Percentiles rank a stretch among this genome's conserved stretches.
These are phyloP conservation scores for Climacium dendroides DNA, from an alignment of 225 moss, liverwort and hornwort genomes.

Conservation along the genomic window DNA sequence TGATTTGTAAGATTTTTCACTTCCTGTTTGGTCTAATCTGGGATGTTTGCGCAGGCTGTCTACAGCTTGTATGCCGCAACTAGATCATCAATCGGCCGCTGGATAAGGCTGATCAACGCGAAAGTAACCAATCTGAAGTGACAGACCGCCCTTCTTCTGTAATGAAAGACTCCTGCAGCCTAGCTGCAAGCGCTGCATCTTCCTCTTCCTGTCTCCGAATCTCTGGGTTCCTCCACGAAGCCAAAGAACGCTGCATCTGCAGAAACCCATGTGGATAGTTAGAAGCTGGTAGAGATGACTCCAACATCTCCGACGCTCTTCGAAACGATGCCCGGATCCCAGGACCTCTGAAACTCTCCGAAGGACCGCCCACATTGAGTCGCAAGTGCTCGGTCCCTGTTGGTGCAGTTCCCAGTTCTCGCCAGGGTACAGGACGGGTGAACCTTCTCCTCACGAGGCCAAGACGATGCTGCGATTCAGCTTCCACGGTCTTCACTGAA, in stretches of 20 bases:
- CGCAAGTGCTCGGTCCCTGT: conserved; percentile 4
- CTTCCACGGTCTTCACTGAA: neutral
- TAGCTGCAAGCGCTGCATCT: conserved; percentile 26
- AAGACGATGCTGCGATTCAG: conserved; percentile 16
- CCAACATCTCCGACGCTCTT: conserved; percentile 13
- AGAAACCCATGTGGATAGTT: neutral
- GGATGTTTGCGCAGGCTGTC: neutral
- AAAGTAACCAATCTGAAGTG: neutral
- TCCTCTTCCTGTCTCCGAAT: conserved; percentile 33
- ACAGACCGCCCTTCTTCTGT: neutral
- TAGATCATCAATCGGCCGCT: neutral
- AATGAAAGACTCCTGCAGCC: conserved; percentile 29
- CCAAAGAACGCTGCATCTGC: neutral
- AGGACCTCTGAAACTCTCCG: neutral
- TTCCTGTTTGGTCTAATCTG: neutral
- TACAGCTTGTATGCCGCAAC: neutral
- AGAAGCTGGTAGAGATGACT: neutral
- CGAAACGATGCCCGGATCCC: conserved; percentile 3
- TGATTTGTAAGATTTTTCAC: neutral
- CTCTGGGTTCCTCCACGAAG: neutral
- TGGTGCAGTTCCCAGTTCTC: conserved; percentile 10
- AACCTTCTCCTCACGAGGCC: conserved; percentile 22
- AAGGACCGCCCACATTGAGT: neutral
- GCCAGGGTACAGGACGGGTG: conserved; percentile 32
- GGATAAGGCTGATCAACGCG: neutral